Conservation (phyloP, 768 basidiomycete species). For the Rhizopogon vulgaris region DNA sequence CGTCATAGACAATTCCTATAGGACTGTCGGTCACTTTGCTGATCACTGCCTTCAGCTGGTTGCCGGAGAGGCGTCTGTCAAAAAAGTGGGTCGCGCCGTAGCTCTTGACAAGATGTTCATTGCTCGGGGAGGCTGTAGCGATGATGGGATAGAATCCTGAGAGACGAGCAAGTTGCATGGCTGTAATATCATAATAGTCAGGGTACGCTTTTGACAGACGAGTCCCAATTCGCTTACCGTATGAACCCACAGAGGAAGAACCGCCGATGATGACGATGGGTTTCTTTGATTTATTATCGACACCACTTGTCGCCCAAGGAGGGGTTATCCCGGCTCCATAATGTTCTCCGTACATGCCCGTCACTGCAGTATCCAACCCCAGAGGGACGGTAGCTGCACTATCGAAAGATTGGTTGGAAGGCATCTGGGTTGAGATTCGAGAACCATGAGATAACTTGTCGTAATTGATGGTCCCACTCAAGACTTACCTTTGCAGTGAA, state of each 20-base stretch:
- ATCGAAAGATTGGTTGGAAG: conserved; percentile 37
- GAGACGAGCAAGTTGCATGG: conserved; percentile 33
- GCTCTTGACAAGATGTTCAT: conserved; percentile 24
- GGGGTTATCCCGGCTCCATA: conserved; percentile 34
- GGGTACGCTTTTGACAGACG: neutral
- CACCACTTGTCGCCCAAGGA: conserved; percentile 28
- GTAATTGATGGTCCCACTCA: neutral
- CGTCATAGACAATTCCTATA: conserved; percentile 23
- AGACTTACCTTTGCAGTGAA: conserved; percentile 31
- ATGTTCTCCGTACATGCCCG: conserved; percentile 39
- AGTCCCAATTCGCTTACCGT: conserved; percentile 23
- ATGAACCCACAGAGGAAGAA: conserved; percentile 42
- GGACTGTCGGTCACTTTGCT: conserved; percentile 23
- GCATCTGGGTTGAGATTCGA: conserved; percentile 28
- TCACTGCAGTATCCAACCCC: conserved; percentile 37
- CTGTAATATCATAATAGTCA: conserved; percentile 12
- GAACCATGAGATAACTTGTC: too few species aligned
- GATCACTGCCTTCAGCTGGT: conserved; percentile 13
- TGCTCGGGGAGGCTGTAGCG: conserved; percentile 29
- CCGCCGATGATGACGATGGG: conserved; percentile 45
- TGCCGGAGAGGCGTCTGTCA: conserved; percentile 20
- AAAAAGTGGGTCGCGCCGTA: conserved; percentile 37
- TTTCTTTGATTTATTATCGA: conserved; percentile 33
- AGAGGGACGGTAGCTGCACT: conserved; percentile 42
- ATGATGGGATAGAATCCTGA: conserved; percentile 39